Evolutionary conservation across 805 yeast species (phyloP), one percentile per base, ranked within the genome.

Genomic region (Maudiozyma turicensis): DNA sequence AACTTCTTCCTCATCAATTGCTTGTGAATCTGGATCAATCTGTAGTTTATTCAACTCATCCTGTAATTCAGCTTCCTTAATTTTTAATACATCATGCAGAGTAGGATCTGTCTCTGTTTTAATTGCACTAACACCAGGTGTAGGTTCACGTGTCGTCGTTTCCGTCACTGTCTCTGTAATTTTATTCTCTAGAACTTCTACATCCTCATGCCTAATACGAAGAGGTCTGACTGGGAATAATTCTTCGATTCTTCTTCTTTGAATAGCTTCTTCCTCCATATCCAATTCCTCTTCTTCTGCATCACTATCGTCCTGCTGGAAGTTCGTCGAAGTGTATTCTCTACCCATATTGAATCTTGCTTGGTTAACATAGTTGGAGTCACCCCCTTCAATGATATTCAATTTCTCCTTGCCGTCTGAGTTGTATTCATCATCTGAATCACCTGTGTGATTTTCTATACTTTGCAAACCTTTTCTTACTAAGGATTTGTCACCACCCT

Each of bases 191-290:
- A 69, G 61, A 0, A 61, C 51, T 4, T 63, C 68, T 13, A 69
- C 60, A n/a, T 66, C 74, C 37, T 65, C 68, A 48, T 71, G 74
- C 33, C 71, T 74, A 9, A 70, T 67, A 64, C 88, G 73, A 8
- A 72, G 72, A 1, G 91, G 86, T 56, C 89, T 75, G 5, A 84
- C 82, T 0, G 91, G 91, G 69, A 84, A 82, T 33, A 82, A 63
- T 15, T 59, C 59, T 34, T 62, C 63, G 8, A 64, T 55, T 44
- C 54, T 53, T 44, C 54, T 58, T 10, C 66, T 61, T 32, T 57
- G 58, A 45, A 53, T 43, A 1, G 54, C 52, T 7, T 59, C 64
- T 28, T 61, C 65, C 29, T 64, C 65, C 46, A 58, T 45, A 14
- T 48, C 56, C 6, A 20, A 6, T 10, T 52, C 58, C 4, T 48